Evolutionary conservation across 495 filamentous ascomycete genomes (phyloP).

Genomic region (Trichocladium antarcticum): DNA sequence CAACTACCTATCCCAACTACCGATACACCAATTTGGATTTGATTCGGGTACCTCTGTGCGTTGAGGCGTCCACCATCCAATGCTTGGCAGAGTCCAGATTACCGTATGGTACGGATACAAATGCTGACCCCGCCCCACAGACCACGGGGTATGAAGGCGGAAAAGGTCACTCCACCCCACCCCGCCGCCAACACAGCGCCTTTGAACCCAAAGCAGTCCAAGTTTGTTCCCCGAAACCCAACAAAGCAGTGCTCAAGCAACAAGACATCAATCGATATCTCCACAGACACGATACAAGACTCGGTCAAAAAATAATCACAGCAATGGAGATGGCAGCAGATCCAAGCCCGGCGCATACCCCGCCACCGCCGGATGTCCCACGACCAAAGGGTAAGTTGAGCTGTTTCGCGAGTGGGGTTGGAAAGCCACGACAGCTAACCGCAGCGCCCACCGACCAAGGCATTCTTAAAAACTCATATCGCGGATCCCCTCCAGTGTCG

Average conservation of each 20-base stretch:
- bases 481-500: slow-evolving; percentile 44
- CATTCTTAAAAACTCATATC: slow-evolving; percentile 86
- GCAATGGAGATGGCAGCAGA: slow-evolving; percentile 1
- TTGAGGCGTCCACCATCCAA: not conserved
- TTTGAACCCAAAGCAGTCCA: not conserved
- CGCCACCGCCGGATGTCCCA: slow-evolving; percentile 41
- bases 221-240: not conserved
- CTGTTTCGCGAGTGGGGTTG: not conserved
- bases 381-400: slow-evolving; percentile 61
- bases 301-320: too few species aligned
- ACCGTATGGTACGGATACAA: too few species aligned
- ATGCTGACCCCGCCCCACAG: not conserved
- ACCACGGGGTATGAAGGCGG: too few species aligned
- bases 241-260: not conserved
- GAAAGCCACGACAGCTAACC: not conserved
- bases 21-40: too few species aligned
- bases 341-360: slow-evolving; percentile 30
- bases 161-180: not conserved
- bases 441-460: slow-evolving; percentile 38
- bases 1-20: too few species aligned
- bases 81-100: not conserved
- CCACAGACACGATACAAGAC: not conserved
- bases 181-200: not conserved
- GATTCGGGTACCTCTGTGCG: not conserved
- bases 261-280: not conserved